Conservation (phyloP, 495 filamentous ascomycete species). For the Letharia columbiana region DNA sequence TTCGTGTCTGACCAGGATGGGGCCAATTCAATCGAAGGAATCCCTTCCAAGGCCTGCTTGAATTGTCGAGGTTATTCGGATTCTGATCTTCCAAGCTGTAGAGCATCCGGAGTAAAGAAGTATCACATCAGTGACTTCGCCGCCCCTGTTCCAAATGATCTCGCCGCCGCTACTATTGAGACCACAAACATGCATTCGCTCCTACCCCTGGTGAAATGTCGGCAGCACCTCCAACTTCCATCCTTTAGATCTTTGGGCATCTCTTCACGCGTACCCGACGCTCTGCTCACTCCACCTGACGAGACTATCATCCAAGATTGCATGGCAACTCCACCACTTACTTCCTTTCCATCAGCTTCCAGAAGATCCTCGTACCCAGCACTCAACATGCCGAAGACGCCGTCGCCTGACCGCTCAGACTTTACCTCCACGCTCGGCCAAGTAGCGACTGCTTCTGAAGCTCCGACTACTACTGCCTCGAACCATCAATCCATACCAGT, state of each 20-base stretch:
- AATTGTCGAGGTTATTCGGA: conserved; percentile 18
- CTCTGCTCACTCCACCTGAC: conserved; percentile 26
- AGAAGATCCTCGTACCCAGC: conserved; percentile 12
- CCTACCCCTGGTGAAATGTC: conserved; percentile 8
- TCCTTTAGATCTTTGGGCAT: conserved; percentile 37
- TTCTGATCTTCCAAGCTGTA: conserved; percentile 15
- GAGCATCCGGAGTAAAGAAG: conserved; percentile 9
- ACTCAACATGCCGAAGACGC: conserved; percentile 20
- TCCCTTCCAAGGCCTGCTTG: background rate
- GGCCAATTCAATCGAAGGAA: background rate
- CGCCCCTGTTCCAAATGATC: conserved; percentile 1
- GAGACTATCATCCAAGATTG: conserved; percentile 17
- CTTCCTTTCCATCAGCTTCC: conserved; percentile 1
- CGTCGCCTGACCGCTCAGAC: conserved; percentile 4
- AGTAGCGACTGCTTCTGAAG: background rate
- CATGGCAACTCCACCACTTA: background rate
- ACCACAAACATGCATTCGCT: background rate
- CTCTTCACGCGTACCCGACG: conserved; percentile 34
- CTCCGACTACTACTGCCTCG: background rate
- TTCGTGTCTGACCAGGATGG: conserved; percentile 6
- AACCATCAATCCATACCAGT: background rate
- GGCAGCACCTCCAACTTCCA: conserved; percentile 28
- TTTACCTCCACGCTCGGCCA: background rate
- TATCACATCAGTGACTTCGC: conserved; percentile 1
- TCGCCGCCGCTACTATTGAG: background rate